A percentile compares a stretch with the other conserved stretches of the same genome.
These are phyloP conservation scores for Zopfia rhizophila DNA, from an alignment of 2,329 filamentous ascomycete genomes.

Conservation along the genomic window DNA sequence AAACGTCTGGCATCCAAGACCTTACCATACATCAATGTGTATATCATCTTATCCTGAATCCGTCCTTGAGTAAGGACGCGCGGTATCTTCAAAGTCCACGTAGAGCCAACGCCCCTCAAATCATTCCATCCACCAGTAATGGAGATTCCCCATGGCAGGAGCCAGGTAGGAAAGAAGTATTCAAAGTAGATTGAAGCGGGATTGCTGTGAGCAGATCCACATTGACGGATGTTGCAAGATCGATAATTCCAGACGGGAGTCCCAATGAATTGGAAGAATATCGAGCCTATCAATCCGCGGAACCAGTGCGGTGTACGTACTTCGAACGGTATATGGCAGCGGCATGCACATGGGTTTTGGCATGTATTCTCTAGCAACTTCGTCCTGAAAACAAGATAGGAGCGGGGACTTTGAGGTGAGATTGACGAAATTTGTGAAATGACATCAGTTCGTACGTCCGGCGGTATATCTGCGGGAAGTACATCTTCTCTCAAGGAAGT, in stretches of 20 bases:
- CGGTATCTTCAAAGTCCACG: slow-evolving; percentile 3
- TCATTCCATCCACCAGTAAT: neutral
- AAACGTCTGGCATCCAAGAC: too few relatives aligned
- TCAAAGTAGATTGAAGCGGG: slow-evolving; percentile 4
- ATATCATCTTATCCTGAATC: too few relatives aligned
- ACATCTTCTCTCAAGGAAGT: too few relatives aligned
- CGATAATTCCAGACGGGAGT: slow-evolving; percentile 5
- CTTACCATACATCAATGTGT: too few relatives aligned
- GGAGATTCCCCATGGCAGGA: neutral
- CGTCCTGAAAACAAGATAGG: slow-evolving; percentile 2
- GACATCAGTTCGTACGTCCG: too few relatives aligned
- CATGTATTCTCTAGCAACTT: slow-evolving; percentile 1
- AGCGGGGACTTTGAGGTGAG: neutral
- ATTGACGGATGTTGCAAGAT: slow-evolving; percentile 8
- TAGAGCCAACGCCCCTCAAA: neutral
- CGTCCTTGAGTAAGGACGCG: too few relatives aligned
- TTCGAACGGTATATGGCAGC: slow-evolving; percentile 9
- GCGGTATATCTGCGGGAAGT: too few relatives aligned
- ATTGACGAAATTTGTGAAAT: too few relatives aligned
- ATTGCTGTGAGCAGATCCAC: neutral
- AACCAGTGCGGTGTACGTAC: slow-evolving; percentile 10
- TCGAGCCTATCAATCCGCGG: slow-evolving; percentile 1
- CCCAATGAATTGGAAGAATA: slow-evolving; percentile 9
- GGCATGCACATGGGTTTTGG: slow-evolving; percentile 4
- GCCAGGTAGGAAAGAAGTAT: slow-evolving; percentile 9